Evolutionary conservation across 2,329 filamentous ascomycete species (phyloP).

Genomic region (Sphaerulina populicola): DNA sequence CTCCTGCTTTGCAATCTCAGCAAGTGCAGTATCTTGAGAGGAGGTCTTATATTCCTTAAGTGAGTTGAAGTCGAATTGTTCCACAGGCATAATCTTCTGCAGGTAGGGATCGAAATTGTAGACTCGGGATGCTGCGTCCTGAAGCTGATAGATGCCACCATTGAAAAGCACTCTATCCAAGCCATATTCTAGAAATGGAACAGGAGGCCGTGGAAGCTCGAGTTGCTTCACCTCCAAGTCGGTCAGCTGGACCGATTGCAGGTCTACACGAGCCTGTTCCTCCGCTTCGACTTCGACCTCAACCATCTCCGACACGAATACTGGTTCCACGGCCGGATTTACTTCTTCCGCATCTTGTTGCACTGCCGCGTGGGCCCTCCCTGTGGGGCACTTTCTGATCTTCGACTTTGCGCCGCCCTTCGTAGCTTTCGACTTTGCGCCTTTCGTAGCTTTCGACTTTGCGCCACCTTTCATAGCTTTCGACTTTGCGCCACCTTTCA

Average conservation of each 20-base stretch:
- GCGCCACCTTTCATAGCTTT: not conserved
- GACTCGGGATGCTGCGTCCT: conserved; percentile 76
- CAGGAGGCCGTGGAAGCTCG: conserved; percentile 42
- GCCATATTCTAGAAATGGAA: conserved; percentile 62
- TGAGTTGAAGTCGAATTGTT: conserved; percentile 84
- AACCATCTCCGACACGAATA: not conserved
- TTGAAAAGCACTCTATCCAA: conserved; percentile 93
- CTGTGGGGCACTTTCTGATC: too few species aligned
- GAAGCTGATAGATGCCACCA: conserved; percentile 80
- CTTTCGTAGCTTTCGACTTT: not conserved
- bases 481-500: too few species aligned
- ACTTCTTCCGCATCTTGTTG: not conserved
- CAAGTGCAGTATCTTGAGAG: conserved; percentile 67
- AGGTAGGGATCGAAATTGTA: conserved; percentile 98
- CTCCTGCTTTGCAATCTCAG: conserved; percentile 57
- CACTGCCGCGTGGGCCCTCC: not conserved
- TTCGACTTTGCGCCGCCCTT: not conserved
- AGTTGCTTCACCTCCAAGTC: conserved; percentile 34
- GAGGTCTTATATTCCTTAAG: conserved; percentile 85
- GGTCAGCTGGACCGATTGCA: conserved; percentile 10
- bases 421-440: too few species aligned
- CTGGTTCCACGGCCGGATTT: not conserved
- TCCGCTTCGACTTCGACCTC: not conserved
- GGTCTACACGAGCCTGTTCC: conserved; percentile 7
- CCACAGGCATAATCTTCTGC: conserved; percentile 81